Base-by-base conservation (phyloP, 345 rosid species). In the Brassica carinata region DNA sequence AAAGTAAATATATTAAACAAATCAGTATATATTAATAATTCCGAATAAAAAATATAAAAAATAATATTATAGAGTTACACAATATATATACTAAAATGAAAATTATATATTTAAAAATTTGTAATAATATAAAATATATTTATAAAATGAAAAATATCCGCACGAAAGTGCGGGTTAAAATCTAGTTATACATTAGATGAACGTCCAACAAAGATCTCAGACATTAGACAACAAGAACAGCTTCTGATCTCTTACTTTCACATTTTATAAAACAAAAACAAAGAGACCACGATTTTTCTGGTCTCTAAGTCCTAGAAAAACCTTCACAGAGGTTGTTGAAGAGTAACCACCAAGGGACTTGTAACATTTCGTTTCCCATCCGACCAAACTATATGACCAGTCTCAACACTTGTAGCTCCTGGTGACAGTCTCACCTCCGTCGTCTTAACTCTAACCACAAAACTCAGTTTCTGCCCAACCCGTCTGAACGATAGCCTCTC, bases 321-420 rank as follows among this genome's bases (percentile, higher is more conserved):
- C 73, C 57, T 53, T 53, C 58, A 93, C 62, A 96, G 80, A 83
- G 98, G 96, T 72, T 93, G 98, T 85, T 96, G 99, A 91, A 96
- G 82, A 75, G 99, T 93, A 65, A 92, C 93, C 9, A 92, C 86
- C 67, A 96, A 72, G 10, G 97, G 97, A 80, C 97, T 96, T 6
- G 90, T 88, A 58, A 92, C 97, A 72, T 74, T 75, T 68, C 88
- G 97, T 86, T 89, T 90, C 65, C 92, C 97, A 11, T 96, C 97
- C 0, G 95, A 90, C 99, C 98, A 94, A 5, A 86, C 81, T 45
- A 96, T 78, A 9, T 91, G 83, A 64, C 97, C 99, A 53, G 88
- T 88, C 85, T 85, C 87, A 72, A 84, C 81, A 74, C 58, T 90
- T 19, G 88, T 86, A 17, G 85, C 85, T 48, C 90, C 97, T 0